Base-by-base conservation (phyloP, 2,329 filamentous ascomycete species). In the Sphaerostilbella broomeana region DNA sequence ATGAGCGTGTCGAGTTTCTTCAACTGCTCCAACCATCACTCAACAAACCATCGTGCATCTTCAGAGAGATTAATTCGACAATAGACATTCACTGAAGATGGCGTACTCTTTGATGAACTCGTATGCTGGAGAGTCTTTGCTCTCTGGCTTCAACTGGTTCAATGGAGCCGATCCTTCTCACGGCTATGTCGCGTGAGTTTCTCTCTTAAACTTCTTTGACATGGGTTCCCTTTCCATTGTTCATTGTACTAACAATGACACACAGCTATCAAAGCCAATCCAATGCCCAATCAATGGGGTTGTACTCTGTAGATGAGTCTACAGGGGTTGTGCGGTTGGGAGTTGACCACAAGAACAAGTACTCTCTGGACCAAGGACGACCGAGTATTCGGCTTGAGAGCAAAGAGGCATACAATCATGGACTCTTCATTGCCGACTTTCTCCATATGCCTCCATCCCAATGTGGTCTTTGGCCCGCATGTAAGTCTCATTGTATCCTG, bases 401-500 rank as follows among this genome's bases (percentile, higher is more conserved):
- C 59, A 80, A 75, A 38, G 68, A 74, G 35, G 59, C 67, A 4
- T 88, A 79, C 57, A 75, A 69, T 20, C 69, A 79, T 48, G 83
- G 81, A 1, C 70, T 87, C 8, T 77, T 87, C 50, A 78, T 88
- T 35, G 68, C 82, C 16, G 84, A 88, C 55, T 73, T 87, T 36
- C 67, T 69, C 13, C 83, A 88, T 50, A 87, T 88, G 81, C 82
- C 84, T 3, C 71, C 69, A 2, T 77, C 78, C 2, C 66, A 75
- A 35, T 88, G 84, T 48, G 84, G 84, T 16, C 71, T 77, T 16
- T 87, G 84, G 83, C 83, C 84, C 38, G 79, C 82, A 59, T 85
- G 72, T 79, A 63, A 57, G 64, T 60, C 13, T 15, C 7, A n/a
- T 18, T 11, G 11, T 7, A 1, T 1, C 4, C 11, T 16, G 6